These are phyloP conservation scores for Amanita inopinata DNA, from an alignment of 768 basidiomycete genomes.

Conservation along the genomic window DNA sequence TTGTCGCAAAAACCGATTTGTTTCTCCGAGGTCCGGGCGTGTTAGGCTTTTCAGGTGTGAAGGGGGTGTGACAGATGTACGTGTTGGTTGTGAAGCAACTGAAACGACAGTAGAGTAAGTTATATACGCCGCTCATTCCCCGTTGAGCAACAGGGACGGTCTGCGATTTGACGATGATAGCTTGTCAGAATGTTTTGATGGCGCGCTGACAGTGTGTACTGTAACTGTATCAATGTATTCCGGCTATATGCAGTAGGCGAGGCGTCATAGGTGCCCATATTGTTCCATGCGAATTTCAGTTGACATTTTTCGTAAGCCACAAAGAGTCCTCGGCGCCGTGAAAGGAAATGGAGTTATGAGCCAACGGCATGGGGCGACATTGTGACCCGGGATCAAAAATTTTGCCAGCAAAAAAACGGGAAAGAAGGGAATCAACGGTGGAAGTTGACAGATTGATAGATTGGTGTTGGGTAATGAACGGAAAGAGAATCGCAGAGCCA, in stretches of 20 bases:
- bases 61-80: too few species aligned
- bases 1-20: neutral
- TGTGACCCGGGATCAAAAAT: too few species aligned
- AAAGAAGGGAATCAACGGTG: neutral
- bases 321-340: slow-evolving; percentile 4
- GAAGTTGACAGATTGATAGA: neutral
- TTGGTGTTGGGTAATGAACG: neutral
- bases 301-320: too few species aligned
- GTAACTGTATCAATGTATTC: too few species aligned
- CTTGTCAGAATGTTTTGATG: neutral
- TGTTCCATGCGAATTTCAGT: neutral
- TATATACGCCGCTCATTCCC: slow-evolving; percentile 1
- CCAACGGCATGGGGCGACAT: too few species aligned
- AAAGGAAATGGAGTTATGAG: slow-evolving; percentile 3
- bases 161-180: too few species aligned
- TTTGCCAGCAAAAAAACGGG: too few species aligned
- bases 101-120: neutral
- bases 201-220: too few species aligned
- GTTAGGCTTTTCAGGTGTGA: too few species aligned
- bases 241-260: neutral
- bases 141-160: too few species aligned
- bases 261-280: neutral
- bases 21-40: neutral
- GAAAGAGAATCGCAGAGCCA: neutral
- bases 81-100: slow-evolving; percentile 1